Percentiles rank a stretch among this genome's conserved stretches.
phyloP scores from a whole-genome alignment of 2,329 filamentous ascomycete genomes.

The Neofusicoccum sp. region DNA sequence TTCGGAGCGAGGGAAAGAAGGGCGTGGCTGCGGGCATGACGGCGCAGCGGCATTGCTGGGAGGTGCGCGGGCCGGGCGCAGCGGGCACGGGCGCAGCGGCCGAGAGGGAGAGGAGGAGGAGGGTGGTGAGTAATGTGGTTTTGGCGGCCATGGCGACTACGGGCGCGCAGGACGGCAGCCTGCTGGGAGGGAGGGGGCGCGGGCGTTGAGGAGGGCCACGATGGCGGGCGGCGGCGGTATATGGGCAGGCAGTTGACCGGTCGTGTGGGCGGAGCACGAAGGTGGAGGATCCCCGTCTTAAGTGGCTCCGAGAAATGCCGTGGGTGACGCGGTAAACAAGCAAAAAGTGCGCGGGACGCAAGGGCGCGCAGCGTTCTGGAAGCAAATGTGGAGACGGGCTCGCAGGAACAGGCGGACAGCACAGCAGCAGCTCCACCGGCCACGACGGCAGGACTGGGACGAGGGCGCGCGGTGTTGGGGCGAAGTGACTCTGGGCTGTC shows the following conservation, averaged over 20 bases:
- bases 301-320: background rate
- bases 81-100: constrained; percentile 12
- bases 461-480: background rate
- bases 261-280: background rate
- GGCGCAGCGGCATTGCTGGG: constrained; percentile 19
- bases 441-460: background rate
- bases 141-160: background rate
- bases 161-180: background rate
- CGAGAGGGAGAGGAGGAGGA: constrained; percentile 12
- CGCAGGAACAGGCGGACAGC: background rate
- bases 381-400: constrained; percentile 1
- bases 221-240: background rate
- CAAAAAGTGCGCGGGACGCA: background rate
- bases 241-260: constrained; percentile 3
- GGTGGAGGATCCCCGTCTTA: background rate
- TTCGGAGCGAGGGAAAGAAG: constrained; percentile 13
- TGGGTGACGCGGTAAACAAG: background rate
- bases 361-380: constrained; percentile 5
- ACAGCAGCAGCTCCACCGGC: background rate
- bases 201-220: background rate
- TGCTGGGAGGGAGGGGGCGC: background rate
- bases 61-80: background rate
- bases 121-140: background rate
- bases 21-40: constrained; percentile 17
- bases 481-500: background rate